Percentiles rank a stretch among this genome's conserved stretches.
phyloP scores from a whole-genome alignment of 2,329 filamentous ascomycete species.

The Fusarium penzigii region DNA sequence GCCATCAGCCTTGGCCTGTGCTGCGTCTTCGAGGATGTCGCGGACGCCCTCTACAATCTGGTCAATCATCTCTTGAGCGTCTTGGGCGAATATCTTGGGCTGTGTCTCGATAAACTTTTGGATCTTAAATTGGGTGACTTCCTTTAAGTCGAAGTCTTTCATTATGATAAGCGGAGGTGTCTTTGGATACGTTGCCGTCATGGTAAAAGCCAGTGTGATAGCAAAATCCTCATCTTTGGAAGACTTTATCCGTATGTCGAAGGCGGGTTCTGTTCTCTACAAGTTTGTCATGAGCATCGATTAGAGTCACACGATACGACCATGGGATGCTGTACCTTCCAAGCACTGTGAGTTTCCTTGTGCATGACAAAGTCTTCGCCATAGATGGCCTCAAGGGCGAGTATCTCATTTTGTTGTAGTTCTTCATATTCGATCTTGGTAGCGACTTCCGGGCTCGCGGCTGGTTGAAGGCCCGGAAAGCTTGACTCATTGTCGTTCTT shows the following conservation, averaged over 20 bases:
- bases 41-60: conserved; percentile 69
- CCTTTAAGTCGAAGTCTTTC: conserved; percentile 66
- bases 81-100: conserved; percentile 53
- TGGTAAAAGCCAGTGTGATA: conserved; percentile 72
- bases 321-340: conserved; percentile 65
- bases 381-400: conserved; percentile 85
- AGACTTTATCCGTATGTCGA: conserved; percentile 77
- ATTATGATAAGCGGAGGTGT: conserved; percentile 72
- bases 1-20: conserved; percentile 72
- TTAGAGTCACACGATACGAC: conserved; percentile 17
- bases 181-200: conserved; percentile 91
- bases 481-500: conserved; percentile 49
- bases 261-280: conserved; percentile 77
- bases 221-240: conserved; percentile 71
- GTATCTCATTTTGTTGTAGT: conserved; percentile 83
- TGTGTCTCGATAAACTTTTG: conserved; percentile 62
- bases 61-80: conserved; percentile 61
- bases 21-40: conserved; percentile 83
- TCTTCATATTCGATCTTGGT: conserved; percentile 71
- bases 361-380: conserved; percentile 82
- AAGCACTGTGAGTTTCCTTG: conserved; percentile 70
- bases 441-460: conserved; percentile 40
- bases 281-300: conserved; percentile 20
- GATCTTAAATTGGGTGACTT: conserved; percentile 71
- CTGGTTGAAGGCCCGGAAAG: conserved; percentile 52